These are phyloP conservation scores for Liriodendron chinense DNA, from an alignment of 164 flowering plant species.

Conservation along the genomic window DNA sequence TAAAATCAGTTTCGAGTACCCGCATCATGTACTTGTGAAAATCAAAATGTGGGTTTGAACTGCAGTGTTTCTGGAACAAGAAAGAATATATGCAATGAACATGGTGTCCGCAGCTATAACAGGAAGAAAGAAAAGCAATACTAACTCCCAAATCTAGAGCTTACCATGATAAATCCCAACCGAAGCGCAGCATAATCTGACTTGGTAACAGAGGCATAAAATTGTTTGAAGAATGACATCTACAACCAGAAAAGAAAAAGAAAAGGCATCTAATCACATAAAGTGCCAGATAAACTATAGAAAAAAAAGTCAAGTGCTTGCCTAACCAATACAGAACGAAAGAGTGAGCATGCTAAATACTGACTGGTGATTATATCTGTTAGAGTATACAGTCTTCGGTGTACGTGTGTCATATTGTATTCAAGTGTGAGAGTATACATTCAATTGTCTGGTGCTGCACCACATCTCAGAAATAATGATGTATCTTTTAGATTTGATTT, in stretches of 20 bases:
- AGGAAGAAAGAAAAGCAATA: not conserved
- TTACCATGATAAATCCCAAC: conserved; percentile 74
- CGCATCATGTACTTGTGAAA: conserved; percentile 92
- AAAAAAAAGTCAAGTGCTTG: not conserved
- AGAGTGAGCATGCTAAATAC: too few species aligned
- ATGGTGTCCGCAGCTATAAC: conserved; percentile 6
- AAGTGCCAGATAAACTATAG: too few species aligned
- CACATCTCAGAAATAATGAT: too few species aligned
- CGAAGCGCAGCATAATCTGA: conserved; percentile 72
- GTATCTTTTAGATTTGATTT: too few species aligned
- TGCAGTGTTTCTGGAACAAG: conserved; percentile 60
- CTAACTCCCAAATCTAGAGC: not conserved
- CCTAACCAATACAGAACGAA: too few species aligned
- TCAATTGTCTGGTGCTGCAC: too few species aligned
- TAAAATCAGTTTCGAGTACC: conserved; percentile 82
- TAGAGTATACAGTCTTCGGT: too few species aligned
- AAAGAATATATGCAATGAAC: not conserved
- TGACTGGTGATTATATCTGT: too few species aligned
- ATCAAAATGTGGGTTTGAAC: conserved; percentile 54
- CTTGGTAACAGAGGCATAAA: conserved; percentile 68
- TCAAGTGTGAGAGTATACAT: too few species aligned
- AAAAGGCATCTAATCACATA: too few species aligned
- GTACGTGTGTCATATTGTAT: too few species aligned
- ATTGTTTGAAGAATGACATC: conserved; percentile 75
- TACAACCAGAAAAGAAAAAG: conserved; percentile 21